Percentiles rank a stretch among this genome's conserved stretches.
Conservation (phyloP, 139 green algal genomes). For the Nannochloris sp. region DNA sequence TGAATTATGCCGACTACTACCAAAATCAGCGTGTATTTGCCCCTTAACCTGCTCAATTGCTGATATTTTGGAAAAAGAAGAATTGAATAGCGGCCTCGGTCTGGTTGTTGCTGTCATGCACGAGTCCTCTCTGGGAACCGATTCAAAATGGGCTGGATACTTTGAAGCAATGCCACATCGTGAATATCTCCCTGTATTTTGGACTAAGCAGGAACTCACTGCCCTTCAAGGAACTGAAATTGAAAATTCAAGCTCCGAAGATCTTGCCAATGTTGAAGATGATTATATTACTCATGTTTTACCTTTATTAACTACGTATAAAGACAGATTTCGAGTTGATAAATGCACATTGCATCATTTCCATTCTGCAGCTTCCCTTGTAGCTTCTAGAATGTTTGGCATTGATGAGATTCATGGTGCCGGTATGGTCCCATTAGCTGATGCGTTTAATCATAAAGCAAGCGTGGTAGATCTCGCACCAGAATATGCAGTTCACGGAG, state of each 20-base stretch:
- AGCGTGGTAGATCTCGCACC: conserved; percentile 33
- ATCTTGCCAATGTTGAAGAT: conserved; percentile 20
- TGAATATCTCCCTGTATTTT: conserved; percentile 71
- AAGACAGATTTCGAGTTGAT: neutral
- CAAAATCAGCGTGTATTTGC: conserved; percentile 46
- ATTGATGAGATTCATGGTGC: conserved; percentile 72
- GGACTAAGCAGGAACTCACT: conserved; percentile 40
- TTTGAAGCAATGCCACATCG: conserved; percentile 35
- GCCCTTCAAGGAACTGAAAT: conserved; percentile 54
- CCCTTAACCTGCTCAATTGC: conserved; percentile 29
- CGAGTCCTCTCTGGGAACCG: conserved; percentile 32
- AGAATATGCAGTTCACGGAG: conserved; percentile 18
- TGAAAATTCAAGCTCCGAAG: neutral
- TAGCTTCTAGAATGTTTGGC: conserved; percentile 70
- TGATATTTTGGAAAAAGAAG: conserved; percentile 42
- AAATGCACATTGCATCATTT: conserved; percentile 37
- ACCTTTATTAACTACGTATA: conserved; percentile 35
- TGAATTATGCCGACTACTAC: conserved; percentile 50
- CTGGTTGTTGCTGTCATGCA: conserved; percentile 66
- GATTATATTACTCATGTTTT: conserved; percentile 46
- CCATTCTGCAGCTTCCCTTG: conserved; percentile 47
- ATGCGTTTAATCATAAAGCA: conserved; percentile 89
- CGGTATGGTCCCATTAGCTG: conserved; percentile 72
- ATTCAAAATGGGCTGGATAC: conserved; percentile 60
- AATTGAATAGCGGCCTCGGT: conserved; percentile 53